Base-by-base conservation (phyloP, 495 filamentous ascomycete species). In the Trypethelium eluteriae region DNA sequence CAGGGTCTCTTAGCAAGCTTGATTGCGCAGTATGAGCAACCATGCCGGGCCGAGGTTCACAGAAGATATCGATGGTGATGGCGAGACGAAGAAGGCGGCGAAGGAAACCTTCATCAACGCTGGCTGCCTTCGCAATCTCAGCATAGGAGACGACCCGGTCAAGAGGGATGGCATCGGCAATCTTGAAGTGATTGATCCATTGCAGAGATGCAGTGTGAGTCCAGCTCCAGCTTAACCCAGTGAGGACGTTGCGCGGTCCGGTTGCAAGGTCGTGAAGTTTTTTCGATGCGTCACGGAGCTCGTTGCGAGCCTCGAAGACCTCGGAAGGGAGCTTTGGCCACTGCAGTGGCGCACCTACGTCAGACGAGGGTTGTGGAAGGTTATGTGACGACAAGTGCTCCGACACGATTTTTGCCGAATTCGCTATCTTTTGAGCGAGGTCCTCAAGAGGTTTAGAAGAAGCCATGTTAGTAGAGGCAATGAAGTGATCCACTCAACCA, bases 51-150 rank as follows among this genome's bases (percentile, higher is more conserved):
- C 65, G 64, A 3, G 81, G 79, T 64, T 87, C 84, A 18, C 74
- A 70, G 77, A 88, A 88, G 65, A 86, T 80, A 16, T 76, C 76
- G 65, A 83, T 80, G 62, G 79, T 82, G 73, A 86, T 85, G 49
- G 79, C 82, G 64, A 83, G 76, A 4, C 83, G 83, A n/a, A 86
- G 71, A 36, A 84, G 66, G 35, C 84, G 80, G 39, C 79, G 75
- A 16, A 85, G 66, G 18, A 62, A 5, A 6, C 14, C 38, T 61
- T 62, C 64, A 34, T 56, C 39, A 56, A 64, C 32, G 25, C n/a
- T 44, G 7, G 56, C 62, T 39, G 16, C 3, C 14, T 50, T 38
- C 14, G 67, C 64, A 12, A 66, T 34, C n/a, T 66, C 35, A 5
- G 65, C 56, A 47, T 64, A 69, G 35, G 64, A 46, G 14, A 59